A percentile compares a stretch with the other conserved stretches of the same genome.
These are phyloP conservation scores for Xylariaceae sp. DNA, from an alignment of 2,329 filamentous ascomycete species.

Conservation along the genomic window DNA sequence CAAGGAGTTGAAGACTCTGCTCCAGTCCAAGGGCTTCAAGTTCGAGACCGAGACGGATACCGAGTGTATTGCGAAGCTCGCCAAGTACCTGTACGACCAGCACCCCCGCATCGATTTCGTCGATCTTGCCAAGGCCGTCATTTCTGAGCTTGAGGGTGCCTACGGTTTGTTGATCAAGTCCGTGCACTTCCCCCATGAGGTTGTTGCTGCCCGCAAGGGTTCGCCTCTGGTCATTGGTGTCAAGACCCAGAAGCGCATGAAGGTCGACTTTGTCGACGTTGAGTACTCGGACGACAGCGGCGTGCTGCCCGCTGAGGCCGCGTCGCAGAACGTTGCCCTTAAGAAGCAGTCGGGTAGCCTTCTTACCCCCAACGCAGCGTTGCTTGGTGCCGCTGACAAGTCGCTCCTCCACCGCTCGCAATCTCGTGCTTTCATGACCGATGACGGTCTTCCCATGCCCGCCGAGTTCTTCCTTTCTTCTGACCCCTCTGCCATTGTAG, in stretches of 20 bases:
- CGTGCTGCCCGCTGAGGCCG: constrained; percentile 83
- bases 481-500: constrained; percentile 94
- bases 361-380: constrained; percentile 53
- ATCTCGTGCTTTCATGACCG: constrained; percentile 96
- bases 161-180: constrained; percentile 98
- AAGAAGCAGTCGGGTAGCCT: constrained; percentile 77
- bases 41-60: constrained; percentile 99
- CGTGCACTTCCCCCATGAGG: constrained; percentile 95
- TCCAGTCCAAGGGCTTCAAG: constrained; percentile 90
- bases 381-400: constrained; percentile 91
- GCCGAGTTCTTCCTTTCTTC: constrained; percentile 99
- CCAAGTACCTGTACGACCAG: constrained; percentile 96
- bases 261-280: constrained; percentile 99
- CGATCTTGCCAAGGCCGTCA: constrained; percentile 92
- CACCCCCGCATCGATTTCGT: constrained; percentile 94
- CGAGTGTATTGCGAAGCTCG: constrained; percentile 97
- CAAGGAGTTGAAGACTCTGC: constrained; percentile 94
- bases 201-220: constrained; percentile 96
- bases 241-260: constrained; percentile 97
- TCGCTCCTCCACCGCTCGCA: constrained; percentile 96
- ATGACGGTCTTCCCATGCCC: constrained; percentile 95
- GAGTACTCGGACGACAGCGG: constrained; percentile 86
- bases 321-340: constrained; percentile 91
- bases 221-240: constrained; percentile 97
- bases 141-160: constrained; percentile 95